Evolutionary conservation across 768 basidiomycete genomes (phyloP), one percentile per base, ranked within the genome.

Genomic region (Lactarius hengduanensis): DNA sequence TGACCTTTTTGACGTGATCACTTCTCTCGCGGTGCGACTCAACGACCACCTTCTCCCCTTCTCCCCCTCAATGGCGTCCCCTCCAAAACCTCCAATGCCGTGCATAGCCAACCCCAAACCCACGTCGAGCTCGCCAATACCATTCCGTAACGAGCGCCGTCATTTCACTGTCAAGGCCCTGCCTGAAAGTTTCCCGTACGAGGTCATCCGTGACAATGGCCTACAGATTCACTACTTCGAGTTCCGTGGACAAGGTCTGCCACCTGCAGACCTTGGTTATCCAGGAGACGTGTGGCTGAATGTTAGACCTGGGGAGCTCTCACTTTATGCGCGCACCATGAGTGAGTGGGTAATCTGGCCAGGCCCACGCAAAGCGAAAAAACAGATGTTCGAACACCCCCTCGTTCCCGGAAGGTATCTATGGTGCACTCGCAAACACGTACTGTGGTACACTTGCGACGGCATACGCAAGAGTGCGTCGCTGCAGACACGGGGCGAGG

Each of bases 231-330:
- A 71, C 59, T 74, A 73, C 63, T 63, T 64, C 67, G 74, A 74
- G 57, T 74, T 72, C 43, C 73, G 74, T 28, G 74, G 73, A 15
- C 69, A 67, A 34, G 73, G 74, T 15, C 66, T 66, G 26, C 74
- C 74, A 18, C 71, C 74, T 15, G 11, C 64, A 41, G 72, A 74
- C 53, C 61, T 74, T 55, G 74, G 74, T 3, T 58, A 55, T 60
- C 65, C 70, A 1, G 74, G 74, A 18, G 74, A 74, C 53, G 72
- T 74, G 20, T 74, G 73, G 69, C 28, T 74, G 13, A 71, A 74
- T 61, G 41, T 71, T 50, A 63, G 57, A 40, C 62, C 62, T 7
- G 68, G 68, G 18, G 65, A 69, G 10, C 62, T 66, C 20, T 62
- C 69, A 13, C 70, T 71, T 28, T 67, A 69, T 60, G 70, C 70